Conservation (phyloP, 306 rosid species). For the Carpinus viminea region DNA sequence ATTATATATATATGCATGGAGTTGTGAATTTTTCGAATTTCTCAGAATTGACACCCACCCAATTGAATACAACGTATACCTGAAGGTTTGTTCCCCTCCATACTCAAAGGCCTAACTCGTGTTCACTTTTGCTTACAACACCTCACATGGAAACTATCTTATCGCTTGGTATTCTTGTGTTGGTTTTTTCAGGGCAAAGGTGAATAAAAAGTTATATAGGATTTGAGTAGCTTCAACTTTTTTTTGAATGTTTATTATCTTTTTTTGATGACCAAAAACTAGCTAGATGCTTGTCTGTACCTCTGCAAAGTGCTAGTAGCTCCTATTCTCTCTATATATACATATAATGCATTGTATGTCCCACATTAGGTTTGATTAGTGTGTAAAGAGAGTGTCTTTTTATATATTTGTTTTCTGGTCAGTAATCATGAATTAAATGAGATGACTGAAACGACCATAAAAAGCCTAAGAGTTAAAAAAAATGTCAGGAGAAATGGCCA, state of each 20-base stretch:
- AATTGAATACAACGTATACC: constrained; percentile 58
- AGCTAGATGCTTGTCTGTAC: background rate
- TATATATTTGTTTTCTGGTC: too few relatives aligned
- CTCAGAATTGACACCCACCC: constrained; percentile 64
- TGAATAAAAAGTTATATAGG: too few relatives aligned
- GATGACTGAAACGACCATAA: too few relatives aligned
- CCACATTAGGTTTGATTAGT: too few relatives aligned
- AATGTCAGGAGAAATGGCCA: too few relatives aligned
- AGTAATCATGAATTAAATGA: too few relatives aligned
- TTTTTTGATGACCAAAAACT: background rate
- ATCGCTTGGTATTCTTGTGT: constrained; percentile 32
- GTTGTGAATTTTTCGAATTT: constrained; percentile 9
- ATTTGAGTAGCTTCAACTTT: background rate
- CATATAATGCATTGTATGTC: too few relatives aligned
- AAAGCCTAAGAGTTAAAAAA: too few relatives aligned
- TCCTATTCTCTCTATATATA: too few relatives aligned
- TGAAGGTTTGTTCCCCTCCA: constrained; percentile 65
- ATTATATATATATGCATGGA: constrained; percentile 3
- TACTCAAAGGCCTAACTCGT: constrained; percentile 59
- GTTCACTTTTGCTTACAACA: constrained; percentile 47
- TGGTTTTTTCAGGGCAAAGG: background rate
- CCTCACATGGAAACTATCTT: constrained; percentile 56
- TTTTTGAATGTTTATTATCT: background rate
- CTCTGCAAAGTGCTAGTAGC: too few relatives aligned
- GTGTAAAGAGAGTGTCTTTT: too few relatives aligned